These are phyloP conservation scores for Alternaria gaisen DNA, from an alignment of 2,329 filamentous ascomycete species.

Conservation along the genomic window DNA sequence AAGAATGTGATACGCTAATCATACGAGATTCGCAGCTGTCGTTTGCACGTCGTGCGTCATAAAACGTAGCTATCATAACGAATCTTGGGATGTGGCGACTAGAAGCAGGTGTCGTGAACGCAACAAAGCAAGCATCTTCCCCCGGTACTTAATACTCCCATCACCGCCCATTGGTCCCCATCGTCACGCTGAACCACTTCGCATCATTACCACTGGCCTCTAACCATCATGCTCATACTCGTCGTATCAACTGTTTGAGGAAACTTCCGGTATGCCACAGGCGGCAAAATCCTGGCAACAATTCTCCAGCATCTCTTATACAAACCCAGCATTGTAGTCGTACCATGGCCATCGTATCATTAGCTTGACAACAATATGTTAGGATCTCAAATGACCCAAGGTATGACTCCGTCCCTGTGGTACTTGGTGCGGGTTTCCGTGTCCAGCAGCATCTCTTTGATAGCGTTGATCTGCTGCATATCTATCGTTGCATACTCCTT, in stretches of 20 bases:
- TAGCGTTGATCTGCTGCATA: slow-evolving; percentile 40
- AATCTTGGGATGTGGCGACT: not conserved
- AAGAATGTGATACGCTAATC: not conserved
- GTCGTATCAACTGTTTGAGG: not conserved
- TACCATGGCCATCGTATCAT: not conserved
- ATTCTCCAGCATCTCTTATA: not conserved
- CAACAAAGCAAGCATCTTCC: not conserved
- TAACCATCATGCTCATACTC: not conserved
- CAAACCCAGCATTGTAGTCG: not conserved
- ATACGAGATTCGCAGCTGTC: not conserved
- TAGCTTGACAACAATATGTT: not conserved
- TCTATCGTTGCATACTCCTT: slow-evolving; percentile 21
- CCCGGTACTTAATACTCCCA: not conserved
- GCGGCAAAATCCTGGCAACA: slow-evolving; percentile 1
- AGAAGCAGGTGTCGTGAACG: not conserved
- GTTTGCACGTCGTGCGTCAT: not conserved
- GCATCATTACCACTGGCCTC: not conserved
- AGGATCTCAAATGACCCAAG: slow-evolving; percentile 11
- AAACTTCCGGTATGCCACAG: not conserved
- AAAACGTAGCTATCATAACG: not conserved
- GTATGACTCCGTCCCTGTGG: slow-evolving; percentile 20
- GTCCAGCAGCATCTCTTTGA: slow-evolving; percentile 35
- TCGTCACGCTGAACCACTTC: not conserved
- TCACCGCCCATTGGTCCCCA: not conserved
- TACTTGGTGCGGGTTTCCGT: slow-evolving; percentile 16